Evolutionary conservation across 805 yeast species (phyloP).

Genomic region (Ogataea philodendri): DNA sequence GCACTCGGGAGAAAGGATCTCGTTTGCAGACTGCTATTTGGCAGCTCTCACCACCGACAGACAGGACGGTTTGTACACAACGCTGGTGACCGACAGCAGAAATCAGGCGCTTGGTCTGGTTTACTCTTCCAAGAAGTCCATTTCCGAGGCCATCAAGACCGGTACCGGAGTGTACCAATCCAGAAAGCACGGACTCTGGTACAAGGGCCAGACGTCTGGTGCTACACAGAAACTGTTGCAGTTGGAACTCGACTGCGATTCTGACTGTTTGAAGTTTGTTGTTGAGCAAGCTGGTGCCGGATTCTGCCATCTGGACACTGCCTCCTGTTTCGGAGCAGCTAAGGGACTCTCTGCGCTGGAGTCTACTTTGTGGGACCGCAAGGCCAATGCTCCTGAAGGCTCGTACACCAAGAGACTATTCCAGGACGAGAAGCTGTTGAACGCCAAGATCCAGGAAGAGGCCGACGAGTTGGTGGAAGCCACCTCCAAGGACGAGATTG

Average conservation of each 20-base stretch:
- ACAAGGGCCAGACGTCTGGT: slow-evolving; percentile 95
- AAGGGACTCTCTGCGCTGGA: slow-evolving; percentile 70
- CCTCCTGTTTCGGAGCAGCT: slow-evolving; percentile 77
- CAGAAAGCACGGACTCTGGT: slow-evolving; percentile 91
- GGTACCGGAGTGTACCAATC: slow-evolving; percentile 92
- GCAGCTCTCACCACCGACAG: slow-evolving; percentile 73
- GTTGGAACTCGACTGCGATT: slow-evolving; percentile 83
- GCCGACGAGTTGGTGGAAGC: slow-evolving; percentile 96
- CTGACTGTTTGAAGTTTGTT: slow-evolving; percentile 82
- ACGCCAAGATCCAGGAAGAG: slow-evolving; percentile 91
- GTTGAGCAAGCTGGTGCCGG: slow-evolving; percentile 87
- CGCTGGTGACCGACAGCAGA: slow-evolving; percentile 69
- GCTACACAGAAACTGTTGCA: slow-evolving; percentile 77
- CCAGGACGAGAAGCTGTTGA: slow-evolving; percentile 67
- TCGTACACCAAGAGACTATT: slow-evolving; percentile 93
- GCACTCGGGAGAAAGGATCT: slow-evolving; percentile 32
- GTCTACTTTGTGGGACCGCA: slow-evolving; percentile 59
- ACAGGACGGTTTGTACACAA: slow-evolving; percentile 78
- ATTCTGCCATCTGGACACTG: slow-evolving; percentile 84
- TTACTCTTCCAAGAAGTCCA: slow-evolving; percentile 81
- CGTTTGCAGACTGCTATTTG: slow-evolving; percentile 40
- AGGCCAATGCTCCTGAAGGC: slow-evolving; percentile 74
- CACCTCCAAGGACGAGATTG: slow-evolving; percentile 55
- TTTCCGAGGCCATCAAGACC: slow-evolving; percentile 75
- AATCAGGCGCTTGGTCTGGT: slow-evolving; percentile 85